phyloP scores from a whole-genome alignment of 441 rosid genomes.

The Geranium incanum region DNA sequence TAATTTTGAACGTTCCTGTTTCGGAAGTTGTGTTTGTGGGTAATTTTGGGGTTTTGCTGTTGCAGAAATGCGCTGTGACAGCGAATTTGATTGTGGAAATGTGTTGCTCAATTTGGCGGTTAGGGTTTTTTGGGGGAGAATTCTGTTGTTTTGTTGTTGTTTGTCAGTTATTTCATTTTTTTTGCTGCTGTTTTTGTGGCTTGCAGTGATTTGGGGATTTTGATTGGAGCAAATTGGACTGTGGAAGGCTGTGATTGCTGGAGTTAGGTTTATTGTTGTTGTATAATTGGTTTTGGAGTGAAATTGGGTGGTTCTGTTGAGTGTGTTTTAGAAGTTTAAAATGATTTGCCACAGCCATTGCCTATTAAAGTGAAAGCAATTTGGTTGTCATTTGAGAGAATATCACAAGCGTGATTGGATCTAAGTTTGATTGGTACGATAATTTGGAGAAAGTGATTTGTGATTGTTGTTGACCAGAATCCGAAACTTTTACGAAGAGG shows the following conservation, averaged over 20 bases:
- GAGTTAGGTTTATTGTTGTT: not conserved
- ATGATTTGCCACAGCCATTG: conserved; percentile 16
- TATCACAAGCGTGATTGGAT: not conserved
- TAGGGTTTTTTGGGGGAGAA: not conserved
- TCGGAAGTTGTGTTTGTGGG: not conserved
- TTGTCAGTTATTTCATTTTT: not conserved
- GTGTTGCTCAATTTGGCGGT: not conserved
- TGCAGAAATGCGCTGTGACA: not conserved
- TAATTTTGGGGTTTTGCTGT: not conserved
- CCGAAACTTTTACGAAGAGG: conserved; percentile 19
- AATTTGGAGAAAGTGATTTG: conserved; percentile 5
- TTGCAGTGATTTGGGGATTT: conserved; percentile 7
- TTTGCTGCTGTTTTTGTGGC: not conserved
- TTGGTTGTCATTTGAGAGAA: not conserved
- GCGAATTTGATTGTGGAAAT: not conserved
- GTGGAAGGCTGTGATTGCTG: not conserved
- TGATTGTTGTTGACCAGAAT: conserved; percentile 17
- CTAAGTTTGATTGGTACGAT: not conserved
- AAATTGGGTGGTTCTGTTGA: not conserved
- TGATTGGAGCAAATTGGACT: conserved; percentile 8
- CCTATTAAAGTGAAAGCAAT: conserved; percentile 12
- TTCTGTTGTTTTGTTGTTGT: not conserved
- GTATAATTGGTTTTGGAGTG: not conserved
- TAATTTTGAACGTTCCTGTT: not conserved
- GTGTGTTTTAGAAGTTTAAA: not conserved